A percentile compares a stretch with the other conserved stretches of the same genome.
Evolutionary conservation across 2,329 filamentous ascomycete genomes (phyloP).

Genomic region (Monilinia polystroma): DNA sequence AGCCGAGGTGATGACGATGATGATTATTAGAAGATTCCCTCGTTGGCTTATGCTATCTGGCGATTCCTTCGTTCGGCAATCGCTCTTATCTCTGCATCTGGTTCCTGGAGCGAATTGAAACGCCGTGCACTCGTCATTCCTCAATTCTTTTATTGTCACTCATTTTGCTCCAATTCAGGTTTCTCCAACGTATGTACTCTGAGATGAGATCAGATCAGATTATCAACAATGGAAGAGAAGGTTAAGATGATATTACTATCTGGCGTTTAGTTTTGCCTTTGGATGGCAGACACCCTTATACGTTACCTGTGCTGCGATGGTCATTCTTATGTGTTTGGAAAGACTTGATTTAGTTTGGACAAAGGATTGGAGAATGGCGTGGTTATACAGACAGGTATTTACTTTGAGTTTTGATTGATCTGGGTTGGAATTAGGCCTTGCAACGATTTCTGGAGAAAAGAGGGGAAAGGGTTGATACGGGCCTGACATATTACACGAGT

Average conservation of each 20-base stretch:
- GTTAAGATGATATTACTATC: slow-evolving; percentile 1
- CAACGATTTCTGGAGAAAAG: neutral
- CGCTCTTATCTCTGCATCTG: neutral
- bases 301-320: neutral
- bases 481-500: neutral
- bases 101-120: neutral
- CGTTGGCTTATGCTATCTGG: neutral
- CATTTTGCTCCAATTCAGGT: neutral
- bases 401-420: neutral
- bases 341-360: neutral
- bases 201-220: neutral
- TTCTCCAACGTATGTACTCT: neutral
- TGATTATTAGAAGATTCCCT: slow-evolving; percentile 10
- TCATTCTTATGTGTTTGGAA: neutral
- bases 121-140: neutral
- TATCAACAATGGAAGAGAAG: neutral
- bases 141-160: neutral
- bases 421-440: neutral
- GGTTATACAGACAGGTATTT: neutral
- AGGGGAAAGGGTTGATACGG: neutral
- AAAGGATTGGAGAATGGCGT: slow-evolving; percentile 9
- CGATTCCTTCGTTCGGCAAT: neutral
- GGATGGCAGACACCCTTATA: neutral
- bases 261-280: slow-evolving; percentile 4
- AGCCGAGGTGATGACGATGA: slow-evolving; percentile 36